Percentiles rank a stretch among this genome's conserved stretches.
Evolutionary conservation across 768 basidiomycete species (phyloP).

Genomic region (Leccinum boreale): DNA sequence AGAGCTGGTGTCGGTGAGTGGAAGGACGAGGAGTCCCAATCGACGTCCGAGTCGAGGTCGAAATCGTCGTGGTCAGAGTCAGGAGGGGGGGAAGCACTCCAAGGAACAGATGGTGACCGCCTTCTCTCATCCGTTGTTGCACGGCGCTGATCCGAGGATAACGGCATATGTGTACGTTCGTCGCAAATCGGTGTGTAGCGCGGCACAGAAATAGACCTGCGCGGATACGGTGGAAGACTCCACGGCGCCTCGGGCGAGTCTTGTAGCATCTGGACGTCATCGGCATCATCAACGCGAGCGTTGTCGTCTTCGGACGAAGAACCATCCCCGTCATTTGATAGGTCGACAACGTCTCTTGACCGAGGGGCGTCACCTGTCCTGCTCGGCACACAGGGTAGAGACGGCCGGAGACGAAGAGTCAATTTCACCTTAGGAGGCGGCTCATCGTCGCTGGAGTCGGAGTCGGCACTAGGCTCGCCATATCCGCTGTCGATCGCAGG

Average conservation of each 20-base stretch:
- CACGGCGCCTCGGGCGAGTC: conserved; percentile 38
- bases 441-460: conserved; percentile 33
- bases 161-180: conserved; percentile 34
- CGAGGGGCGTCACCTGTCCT: conserved; percentile 9
- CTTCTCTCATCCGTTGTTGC: conserved; percentile 29
- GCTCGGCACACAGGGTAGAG: conserved; percentile 25
- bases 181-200: conserved; percentile 46
- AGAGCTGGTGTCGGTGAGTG: conserved; percentile 20
- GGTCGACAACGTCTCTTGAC: conserved; percentile 36
- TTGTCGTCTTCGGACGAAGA: conserved; percentile 40
- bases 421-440: conserved; percentile 65
- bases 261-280: conserved; percentile 18
- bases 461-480: conserved; percentile 19
- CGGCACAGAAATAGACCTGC: conserved; percentile 55
- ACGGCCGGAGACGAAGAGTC: conserved; percentile 56
- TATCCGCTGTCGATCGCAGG: conserved; percentile 26
- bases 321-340: conserved; percentile 35
- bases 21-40: conserved; percentile 53
- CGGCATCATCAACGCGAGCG: conserved; percentile 18
- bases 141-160: conserved; percentile 23
- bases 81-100: conserved; percentile 67
- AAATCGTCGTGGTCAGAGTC: conserved; percentile 52
- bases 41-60: conserved; percentile 53
- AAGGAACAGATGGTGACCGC: conserved; percentile 58
- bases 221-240: conserved; percentile 55